Evolutionary conservation across 176 grass and related monocot genomes (phyloP).

Genomic region (Aegilops tauschii): DNA sequence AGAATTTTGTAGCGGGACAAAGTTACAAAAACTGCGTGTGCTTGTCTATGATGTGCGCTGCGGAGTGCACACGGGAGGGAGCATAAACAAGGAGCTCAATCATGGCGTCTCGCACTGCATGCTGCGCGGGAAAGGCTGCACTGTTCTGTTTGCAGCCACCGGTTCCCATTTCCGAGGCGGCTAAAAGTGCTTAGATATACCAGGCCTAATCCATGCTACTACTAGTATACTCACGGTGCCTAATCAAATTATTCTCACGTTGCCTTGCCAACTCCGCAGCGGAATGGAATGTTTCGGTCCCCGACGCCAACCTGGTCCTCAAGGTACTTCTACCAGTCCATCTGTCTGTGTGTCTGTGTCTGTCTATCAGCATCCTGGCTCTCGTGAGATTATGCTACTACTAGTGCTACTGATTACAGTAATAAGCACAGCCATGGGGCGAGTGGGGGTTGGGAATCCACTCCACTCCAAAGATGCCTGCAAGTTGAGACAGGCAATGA

Average conservation of each 20-base stretch:
- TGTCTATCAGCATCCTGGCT: not conserved
- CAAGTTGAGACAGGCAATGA: not conserved
- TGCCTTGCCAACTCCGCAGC: not conserved
- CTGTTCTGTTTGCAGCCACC: not conserved
- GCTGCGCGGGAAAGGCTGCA: slow-evolving; percentile 29
- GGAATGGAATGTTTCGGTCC: not conserved
- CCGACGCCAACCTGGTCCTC: not conserved
- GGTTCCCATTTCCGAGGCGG: slow-evolving; percentile 34
- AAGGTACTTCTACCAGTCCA: not conserved
- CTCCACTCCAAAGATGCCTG: not conserved
- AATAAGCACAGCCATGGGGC: not conserved
- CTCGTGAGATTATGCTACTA: not conserved
- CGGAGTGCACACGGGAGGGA: not conserved
- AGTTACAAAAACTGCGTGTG: not conserved
- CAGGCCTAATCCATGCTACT: slow-evolving; percentile 6
- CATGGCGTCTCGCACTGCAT: not conserved
- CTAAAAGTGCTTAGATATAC: slow-evolving; percentile 15
- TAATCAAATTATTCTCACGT: not conserved
- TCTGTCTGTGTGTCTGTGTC: not conserved
- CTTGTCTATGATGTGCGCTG: not conserved
- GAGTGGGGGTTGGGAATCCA: not conserved
- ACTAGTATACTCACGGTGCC: too few relatives aligned
- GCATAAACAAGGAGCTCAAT: slow-evolving; percentile 28
- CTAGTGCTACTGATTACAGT: not conserved
- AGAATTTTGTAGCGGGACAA: not conserved